Evolutionary conservation across 2,329 filamentous ascomycete genomes (phyloP).

Genomic region (Triangularia setosa): DNA sequence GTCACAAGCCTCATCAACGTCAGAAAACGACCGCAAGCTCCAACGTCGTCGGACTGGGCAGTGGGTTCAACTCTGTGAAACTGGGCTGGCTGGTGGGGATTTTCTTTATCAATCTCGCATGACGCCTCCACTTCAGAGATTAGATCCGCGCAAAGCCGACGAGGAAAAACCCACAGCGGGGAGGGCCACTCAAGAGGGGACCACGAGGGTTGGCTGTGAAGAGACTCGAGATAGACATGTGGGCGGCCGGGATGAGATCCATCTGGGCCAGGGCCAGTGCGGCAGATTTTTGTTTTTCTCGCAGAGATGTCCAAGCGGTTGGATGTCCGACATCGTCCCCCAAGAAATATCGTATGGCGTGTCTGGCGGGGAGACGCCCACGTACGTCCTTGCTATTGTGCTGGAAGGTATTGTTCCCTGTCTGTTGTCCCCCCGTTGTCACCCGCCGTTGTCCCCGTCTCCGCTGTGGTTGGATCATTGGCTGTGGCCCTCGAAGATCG

Average conservation of each 20-base stretch:
- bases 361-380: conserved; percentile 5
- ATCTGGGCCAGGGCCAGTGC: background rate
- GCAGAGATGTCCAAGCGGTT: background rate
- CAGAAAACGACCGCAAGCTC: background rate
- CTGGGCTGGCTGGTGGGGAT: conserved; percentile 8
- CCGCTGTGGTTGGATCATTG: background rate
- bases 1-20: background rate
- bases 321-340: conserved; percentile 13
- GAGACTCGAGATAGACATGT: background rate
- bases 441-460: background rate
- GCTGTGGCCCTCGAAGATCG: background rate
- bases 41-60: background rate
- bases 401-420: conserved; percentile 1
- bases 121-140: conserved; percentile 13
- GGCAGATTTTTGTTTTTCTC: background rate
- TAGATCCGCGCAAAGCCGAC: conserved; percentile 13
- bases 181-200: background rate
- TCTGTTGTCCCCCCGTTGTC: background rate
- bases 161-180: conserved; percentile 11
- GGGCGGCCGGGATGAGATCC: background rate
- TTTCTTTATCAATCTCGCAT: conserved; percentile 20
- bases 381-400: conserved; percentile 7
- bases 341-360: conserved; percentile 3
- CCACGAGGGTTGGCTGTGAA: background rate
- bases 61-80: background rate